Base-by-base conservation (phyloP, 805 yeast species). In the Candida insectorum region DNA sequence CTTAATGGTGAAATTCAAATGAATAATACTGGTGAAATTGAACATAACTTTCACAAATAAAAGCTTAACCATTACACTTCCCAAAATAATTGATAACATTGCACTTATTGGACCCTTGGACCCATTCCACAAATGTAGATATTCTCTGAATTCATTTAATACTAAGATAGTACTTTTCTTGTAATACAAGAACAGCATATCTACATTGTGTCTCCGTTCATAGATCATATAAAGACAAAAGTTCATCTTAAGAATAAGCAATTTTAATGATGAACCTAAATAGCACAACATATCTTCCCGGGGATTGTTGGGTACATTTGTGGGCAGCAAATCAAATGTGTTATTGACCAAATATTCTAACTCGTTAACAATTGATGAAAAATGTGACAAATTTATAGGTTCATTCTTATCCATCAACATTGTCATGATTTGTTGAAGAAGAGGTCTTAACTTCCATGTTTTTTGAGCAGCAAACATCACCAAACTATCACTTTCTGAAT, bases 1-100 rank as follows among this genome's bases (percentile, higher is more conserved):
- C 15, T 25, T 31, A 2, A 34, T 17, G 5, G 43, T 30, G 26
- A 38, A 40, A 18, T 34, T 36, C 24, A 41, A 31, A 22, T 39
- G 45, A 12, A 41, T 28, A 8, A 30, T 25, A 12, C 31, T 21
- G 4, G 34, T 30, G 7, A 34, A 26, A 27, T 40, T 12, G 17
- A 21, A 21, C 11, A 29, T 32, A 10, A 33, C 20, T 10, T 24
- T 30, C 16, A 43, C 21, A 30, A 40, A 40, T 9, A 18, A 24
- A 14, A 31, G 23, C 13, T 42, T 25, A 6, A 39, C 28, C 21
- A 31, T 24, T 16, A 39, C 19, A 1, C 28, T n/a, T n/a, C 29
- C 33, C 11, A 17, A 8, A 10, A 21, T 20, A n/a, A 34, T 13
- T 11, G 33, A 34, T 16, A 28, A 34, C 14, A 19, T 16, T 2